Percentiles rank a stretch among this genome's conserved stretches.
These are phyloP conservation scores for Lentinula guzmanii DNA, from an alignment of 768 basidiomycete genomes.

Conservation along the genomic window DNA sequence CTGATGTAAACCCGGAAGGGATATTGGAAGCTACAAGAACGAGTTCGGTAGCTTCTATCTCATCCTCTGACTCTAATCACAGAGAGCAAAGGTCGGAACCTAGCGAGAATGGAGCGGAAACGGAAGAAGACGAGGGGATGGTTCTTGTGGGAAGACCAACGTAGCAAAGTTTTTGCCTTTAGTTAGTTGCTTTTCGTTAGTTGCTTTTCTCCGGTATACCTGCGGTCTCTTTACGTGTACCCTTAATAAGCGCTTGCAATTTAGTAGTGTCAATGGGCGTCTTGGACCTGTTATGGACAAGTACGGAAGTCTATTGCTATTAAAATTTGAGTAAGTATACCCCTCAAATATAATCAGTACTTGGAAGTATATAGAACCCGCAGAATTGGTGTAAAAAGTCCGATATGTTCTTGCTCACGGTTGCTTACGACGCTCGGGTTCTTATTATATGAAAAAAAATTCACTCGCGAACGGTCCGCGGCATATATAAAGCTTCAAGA, in stretches of 20 bases:
- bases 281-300: neutral
- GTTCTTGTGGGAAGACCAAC: constrained; percentile 64
- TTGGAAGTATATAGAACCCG: neutral
- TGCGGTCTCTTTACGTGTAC: neutral
- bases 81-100: constrained; percentile 31
- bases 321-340: no score
- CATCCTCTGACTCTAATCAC: constrained; percentile 24
- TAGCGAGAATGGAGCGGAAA: constrained; percentile 66
- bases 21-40: constrained; percentile 7
- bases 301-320: neutral
- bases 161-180: constrained; percentile 6
- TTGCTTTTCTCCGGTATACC: neutral
- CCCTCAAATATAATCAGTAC: neutral
- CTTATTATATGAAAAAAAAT: neutral
- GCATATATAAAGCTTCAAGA: neutral
- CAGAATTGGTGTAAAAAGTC: neutral
- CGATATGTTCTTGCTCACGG: neutral
- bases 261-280: neutral
- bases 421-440: neutral
- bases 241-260: neutral
- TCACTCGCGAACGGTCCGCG: neutral
- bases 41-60: constrained; percentile 24
- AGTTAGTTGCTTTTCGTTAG: neutral
- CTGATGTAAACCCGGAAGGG: neutral
- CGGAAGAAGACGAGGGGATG: constrained; percentile 84